A percentile compares a stretch with the other conserved stretches of the same genome.
Evolutionary conservation across 228 moss, liverwort and hornwort species (phyloP).

Genomic region (Sphagnum magellanicum): DNA sequence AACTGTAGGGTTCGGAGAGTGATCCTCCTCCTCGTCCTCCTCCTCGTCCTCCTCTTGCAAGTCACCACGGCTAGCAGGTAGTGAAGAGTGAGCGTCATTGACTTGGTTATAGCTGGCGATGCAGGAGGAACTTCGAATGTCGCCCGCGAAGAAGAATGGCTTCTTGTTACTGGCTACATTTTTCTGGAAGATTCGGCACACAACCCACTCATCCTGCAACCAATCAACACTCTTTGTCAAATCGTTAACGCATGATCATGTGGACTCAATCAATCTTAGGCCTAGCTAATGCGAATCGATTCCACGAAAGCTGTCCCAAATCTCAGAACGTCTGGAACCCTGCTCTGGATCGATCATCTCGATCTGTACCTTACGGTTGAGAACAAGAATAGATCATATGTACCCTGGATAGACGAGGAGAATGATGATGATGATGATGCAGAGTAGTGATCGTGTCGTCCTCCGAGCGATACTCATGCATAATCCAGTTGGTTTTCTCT

Average conservation of each 20-base stretch:
- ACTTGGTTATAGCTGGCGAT: slow-evolving; percentile 27
- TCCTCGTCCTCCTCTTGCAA: too few relatives aligned
- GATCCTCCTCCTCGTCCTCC: slow-evolving; percentile 7
- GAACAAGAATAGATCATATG: too few relatives aligned
- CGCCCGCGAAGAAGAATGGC: slow-evolving; percentile 16
- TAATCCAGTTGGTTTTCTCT: slow-evolving; percentile 71
- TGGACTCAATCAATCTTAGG: too few relatives aligned
- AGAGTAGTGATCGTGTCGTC: slow-evolving; percentile 6
- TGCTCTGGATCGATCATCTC: too few relatives aligned
- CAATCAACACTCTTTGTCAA: too few relatives aligned
- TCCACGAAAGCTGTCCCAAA: too few relatives aligned
- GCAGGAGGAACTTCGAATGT: background rate
- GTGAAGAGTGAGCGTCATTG: slow-evolving; percentile 18
- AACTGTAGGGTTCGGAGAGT: slow-evolving; percentile 47
- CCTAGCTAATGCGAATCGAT: too few relatives aligned
- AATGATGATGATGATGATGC: too few relatives aligned
- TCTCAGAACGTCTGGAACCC: too few relatives aligned
- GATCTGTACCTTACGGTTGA: too few relatives aligned
- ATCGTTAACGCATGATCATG: too few relatives aligned
- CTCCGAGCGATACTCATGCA: slow-evolving; percentile 64
- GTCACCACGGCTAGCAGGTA: background rate
- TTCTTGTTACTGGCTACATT: slow-evolving; percentile 38
- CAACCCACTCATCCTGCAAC: slow-evolving; percentile 68
- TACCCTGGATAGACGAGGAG: too few relatives aligned
- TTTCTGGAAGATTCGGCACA: slow-evolving; percentile 60